Base-by-base conservation (phyloP, 2,329 filamentous ascomycete species). In the Canariomyces notabilis region DNA sequence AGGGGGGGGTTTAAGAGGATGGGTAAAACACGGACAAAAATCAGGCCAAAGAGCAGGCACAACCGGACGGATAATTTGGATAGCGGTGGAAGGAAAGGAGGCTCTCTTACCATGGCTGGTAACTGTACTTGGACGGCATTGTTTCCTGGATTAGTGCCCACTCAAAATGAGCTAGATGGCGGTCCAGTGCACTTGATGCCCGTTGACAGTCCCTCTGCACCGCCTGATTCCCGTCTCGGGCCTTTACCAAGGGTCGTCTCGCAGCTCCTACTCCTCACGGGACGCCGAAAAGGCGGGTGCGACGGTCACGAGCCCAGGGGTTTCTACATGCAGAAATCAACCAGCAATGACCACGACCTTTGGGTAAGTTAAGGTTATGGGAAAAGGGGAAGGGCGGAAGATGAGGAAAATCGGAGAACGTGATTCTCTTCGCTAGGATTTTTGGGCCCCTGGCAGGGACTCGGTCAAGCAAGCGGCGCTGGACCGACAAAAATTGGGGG, bases 91-190 rank as follows among this genome's bases (percentile, higher is more conserved):
- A 9, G 4, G n/a, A 31, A 26, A 43, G 22, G 37, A 20, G 18
- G 15, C n/a, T 42, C 26, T 37, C 57, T 57, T 49, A 59, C 57
- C 48, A 57, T 51, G 57, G 57, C 44, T 58, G 57, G 37, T 53
- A 55, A 36, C 41, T 50, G 46, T 44, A 57, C 45, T 45, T 58
- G n/a, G 55, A 51, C 51, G 51, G 50, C 57, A 59, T 59, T 39
- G 52, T 56, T 49, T 23, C 39, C 16, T n/a, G 15, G 37, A 37
- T 37, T 39, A 37, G 35, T 51, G n/a, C n/a, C 46, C 37, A 46
- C 48, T 41, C 16, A 7, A 20, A 36, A 32, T n/a, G n/a, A n/a
- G n/a, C n/a, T 22, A 39, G 42, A 46, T 49, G 15, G 37, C 39
- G 48, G 43, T 37, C 48, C 44, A 35, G 40, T 35, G 34, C 36